Conservation (phyloP, 305 asterid genomes). For the Fraxinus greggii region DNA sequence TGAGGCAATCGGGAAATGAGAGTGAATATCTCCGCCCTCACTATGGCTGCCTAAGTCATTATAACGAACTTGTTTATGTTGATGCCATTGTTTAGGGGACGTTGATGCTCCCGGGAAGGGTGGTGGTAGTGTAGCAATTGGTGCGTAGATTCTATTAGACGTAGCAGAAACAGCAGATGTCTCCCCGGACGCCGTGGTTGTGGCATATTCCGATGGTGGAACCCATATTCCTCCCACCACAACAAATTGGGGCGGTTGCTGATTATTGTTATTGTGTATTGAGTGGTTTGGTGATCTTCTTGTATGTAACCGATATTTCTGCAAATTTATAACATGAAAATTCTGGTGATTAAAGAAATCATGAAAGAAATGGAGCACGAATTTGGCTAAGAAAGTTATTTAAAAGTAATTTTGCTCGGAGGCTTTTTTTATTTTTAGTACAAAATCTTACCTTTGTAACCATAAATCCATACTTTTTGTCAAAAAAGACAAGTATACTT, state of each 20-base stretch:
- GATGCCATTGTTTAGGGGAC: constrained; percentile 33
- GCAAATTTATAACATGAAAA: neutral
- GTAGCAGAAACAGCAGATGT: constrained; percentile 31
- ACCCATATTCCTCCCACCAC: constrained; percentile 95
- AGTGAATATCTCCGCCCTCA: constrained; percentile 30
- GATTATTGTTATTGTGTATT: constrained; percentile 32
- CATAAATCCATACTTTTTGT: too few species aligned
- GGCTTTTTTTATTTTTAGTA: too few species aligned
- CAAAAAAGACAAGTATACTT: too few species aligned
- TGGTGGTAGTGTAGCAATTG: constrained; percentile 45
- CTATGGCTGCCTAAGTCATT: constrained; percentile 33
- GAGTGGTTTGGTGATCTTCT: constrained; percentile 55
- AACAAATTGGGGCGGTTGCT: constrained; percentile 62
- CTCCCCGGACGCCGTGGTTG: constrained; percentile 33
- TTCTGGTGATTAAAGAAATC: neutral
- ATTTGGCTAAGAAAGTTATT: neutral
- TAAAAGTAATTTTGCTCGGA: too few species aligned
- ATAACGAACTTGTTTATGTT: constrained; percentile 22
- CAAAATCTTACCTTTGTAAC: too few species aligned
- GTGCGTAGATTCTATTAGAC: constrained; percentile 53
- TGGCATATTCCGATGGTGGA: constrained; percentile 55
- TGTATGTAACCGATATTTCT: constrained; percentile 87
- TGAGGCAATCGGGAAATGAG: constrained; percentile 46
- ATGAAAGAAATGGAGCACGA: neutral
- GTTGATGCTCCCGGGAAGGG: constrained; percentile 34